Conservation (phyloP, 1,139 yeast species). For the Diutina siamensis region DNA sequence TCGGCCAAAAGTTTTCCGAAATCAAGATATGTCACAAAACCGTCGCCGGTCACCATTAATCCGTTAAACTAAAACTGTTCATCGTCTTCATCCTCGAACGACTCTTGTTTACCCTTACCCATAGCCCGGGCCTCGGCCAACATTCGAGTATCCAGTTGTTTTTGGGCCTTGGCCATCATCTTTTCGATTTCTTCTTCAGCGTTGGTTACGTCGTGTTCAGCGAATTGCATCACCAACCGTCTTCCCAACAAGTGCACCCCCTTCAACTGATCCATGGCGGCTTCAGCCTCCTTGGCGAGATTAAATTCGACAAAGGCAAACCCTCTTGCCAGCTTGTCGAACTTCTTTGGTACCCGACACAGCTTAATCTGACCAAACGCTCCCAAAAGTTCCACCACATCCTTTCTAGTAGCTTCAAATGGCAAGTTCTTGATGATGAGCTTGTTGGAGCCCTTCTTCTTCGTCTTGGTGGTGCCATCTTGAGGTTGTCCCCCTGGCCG, state of each 20-base stretch:
- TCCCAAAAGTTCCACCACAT: constrained; percentile 79
- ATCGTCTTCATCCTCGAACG: not conserved
- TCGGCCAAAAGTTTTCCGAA: too few species aligned
- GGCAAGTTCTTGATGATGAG: constrained; percentile 94
- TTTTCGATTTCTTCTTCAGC: constrained; percentile 85
- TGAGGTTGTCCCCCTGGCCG: constrained; percentile 41
- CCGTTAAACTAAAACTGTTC: not conserved
- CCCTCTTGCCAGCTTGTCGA: constrained; percentile 91
- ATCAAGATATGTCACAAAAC: too few species aligned
- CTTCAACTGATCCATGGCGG: constrained; percentile 86
- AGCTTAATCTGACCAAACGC: constrained; percentile 92
- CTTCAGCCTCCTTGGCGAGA: constrained; percentile 83
- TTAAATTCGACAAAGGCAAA: constrained; percentile 94
- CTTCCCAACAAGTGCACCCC: constrained; percentile 97
- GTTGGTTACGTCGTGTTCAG: constrained; percentile 68
- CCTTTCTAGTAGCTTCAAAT: constrained; percentile 89
- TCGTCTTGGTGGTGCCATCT: constrained; percentile 22
- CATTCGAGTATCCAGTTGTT: constrained; percentile 70
- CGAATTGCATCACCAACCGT: constrained; percentile 89
- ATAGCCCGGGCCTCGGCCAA: constrained; percentile 58
- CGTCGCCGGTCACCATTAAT: not conserved
- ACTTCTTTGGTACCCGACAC: constrained; percentile 92
- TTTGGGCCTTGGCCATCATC: constrained; percentile 77
- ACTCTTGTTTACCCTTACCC: constrained; percentile 21
- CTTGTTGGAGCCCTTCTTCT: constrained; percentile 40